A percentile compares a stretch with the other conserved stretches of the same genome.
Evolutionary conservation across 1,139 yeast species (phyloP).

Genomic region (Blastobotrys indianensis): DNA sequence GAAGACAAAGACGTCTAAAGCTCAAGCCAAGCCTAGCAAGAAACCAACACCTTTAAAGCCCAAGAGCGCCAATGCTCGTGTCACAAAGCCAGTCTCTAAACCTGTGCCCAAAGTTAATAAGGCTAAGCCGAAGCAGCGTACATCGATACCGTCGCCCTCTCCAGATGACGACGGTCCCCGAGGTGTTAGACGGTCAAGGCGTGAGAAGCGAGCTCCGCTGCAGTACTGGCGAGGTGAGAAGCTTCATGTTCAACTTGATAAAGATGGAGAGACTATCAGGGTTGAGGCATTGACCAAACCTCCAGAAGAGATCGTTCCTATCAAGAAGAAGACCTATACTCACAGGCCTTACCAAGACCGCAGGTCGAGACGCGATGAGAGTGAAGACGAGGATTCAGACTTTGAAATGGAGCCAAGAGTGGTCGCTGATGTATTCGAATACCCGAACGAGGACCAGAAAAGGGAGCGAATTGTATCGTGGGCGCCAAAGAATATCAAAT

Average conservation of each 20-base stretch:
- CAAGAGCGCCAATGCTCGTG: background rate
- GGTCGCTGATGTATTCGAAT: constrained; percentile 44
- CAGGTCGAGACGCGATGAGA: constrained; percentile 21
- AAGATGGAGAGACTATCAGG: constrained; percentile 28
- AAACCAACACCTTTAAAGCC: background rate
- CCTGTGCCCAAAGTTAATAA: constrained; percentile 14
- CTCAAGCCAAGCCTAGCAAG: background rate
- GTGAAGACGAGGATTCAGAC: constrained; percentile 12
- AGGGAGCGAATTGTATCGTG: constrained; percentile 54
- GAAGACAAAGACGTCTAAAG: constrained; percentile 14
- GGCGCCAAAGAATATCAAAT: constrained; percentile 58
- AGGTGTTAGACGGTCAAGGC: constrained; percentile 45
- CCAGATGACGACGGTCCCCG: constrained; percentile 2
- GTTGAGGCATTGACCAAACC: constrained; percentile 14
- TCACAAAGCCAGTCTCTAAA: constrained; percentile 1
- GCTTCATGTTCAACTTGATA: constrained; percentile 49
- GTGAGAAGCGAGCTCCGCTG: constrained; percentile 65
- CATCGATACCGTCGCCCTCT: background rate
- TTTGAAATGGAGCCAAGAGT: constrained; percentile 44
- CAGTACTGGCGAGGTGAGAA: constrained; percentile 85
- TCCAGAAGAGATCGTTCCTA: constrained; percentile 11
- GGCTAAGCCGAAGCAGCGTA: constrained; percentile 1
- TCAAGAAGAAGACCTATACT: background rate
- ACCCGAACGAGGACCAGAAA: constrained; percentile 41
- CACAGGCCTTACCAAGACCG: background rate